Conservation (phyloP, 176 grass and related monocot genomes). For the Carex cristatella region DNA sequence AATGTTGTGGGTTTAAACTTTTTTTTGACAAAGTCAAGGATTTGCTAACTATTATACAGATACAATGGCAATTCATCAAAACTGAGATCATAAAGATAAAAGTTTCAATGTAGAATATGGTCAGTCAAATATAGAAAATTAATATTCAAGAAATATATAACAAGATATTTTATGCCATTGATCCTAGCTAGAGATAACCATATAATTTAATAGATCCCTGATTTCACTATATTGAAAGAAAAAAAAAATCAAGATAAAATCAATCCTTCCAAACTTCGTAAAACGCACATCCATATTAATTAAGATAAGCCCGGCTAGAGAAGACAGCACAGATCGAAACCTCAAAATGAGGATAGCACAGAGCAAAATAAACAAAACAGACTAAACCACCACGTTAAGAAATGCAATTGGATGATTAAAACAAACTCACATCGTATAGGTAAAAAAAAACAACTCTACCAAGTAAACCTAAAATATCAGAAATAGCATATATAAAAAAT, state of each 20-base stretch:
- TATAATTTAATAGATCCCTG: background rate
- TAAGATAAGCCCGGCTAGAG: background rate
- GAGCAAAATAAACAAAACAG: background rate
- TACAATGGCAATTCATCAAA: background rate
- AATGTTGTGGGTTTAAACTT: background rate
- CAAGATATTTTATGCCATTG: no score
- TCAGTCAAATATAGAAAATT: background rate
- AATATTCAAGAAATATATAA: no score
- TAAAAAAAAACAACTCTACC: background rate
- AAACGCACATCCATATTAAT: background rate
- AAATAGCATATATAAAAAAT: background rate
- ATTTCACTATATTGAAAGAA: background rate
- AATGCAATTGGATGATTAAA: background rate
- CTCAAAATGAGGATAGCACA: background rate
- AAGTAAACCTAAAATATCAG: background rate
- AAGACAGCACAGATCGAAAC: background rate
- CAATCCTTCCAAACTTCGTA: background rate
- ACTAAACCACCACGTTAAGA: background rate
- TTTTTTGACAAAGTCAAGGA: background rate
- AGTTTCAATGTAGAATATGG: background rate
- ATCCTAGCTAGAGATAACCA: background rate
- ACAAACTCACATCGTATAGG: background rate
- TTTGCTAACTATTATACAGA: background rate
- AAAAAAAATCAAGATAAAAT: background rate
- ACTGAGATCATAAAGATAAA: background rate